Evolutionary conservation across 208 protist species (phyloP), one percentile per base, ranked within the genome.

Genomic region (Leishmania amazonensis): DNA sequence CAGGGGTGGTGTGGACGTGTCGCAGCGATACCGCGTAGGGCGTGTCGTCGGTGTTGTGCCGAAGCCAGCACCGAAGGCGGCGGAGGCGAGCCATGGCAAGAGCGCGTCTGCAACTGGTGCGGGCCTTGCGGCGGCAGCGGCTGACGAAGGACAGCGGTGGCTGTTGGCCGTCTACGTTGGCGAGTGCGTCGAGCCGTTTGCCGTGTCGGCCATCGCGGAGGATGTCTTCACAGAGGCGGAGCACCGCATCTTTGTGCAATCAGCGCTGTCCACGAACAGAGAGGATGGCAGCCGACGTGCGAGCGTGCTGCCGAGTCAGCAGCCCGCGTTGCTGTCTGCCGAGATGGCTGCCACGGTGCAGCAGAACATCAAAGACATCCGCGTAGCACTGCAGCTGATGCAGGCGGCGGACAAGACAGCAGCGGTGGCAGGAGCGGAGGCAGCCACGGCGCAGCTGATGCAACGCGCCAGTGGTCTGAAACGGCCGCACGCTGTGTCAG

Each of bases 131-230:
- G 58, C 35, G 1, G 85, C 78, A 60, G 45, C 84, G 6, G 58
- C 51, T 4, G 86, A 83, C 8, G 75, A 78, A 67, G 77, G 85
- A 5, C 85, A 85, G 24, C 83, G 82, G 13, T 95, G 91, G 91
- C 70, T 95, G 40, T 70, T 95, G 19, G 90, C 86, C 35, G 86
- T 94, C n/a, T 88, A 94, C 84, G 78, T 95, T 38, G 93, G 91
- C 70, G 91, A 95, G 64, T 86, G 81, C n/a, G 86, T 89, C 17
- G 90, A 94, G 60, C 84, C 90, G 7, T 81, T 94, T 45, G 71
- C 80, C 17, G 71, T 91, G 49, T 87, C 89, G 54, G 83, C 81
- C 75, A 58, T 96, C 74, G 88, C 84, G 53, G 88, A 93, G 72
- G 90, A 93, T 15, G 71, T 76, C 58, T 90, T 94, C 71, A 89